Evolutionary conservation across 2,329 filamentous ascomycete species (phyloP).

Genomic region (Colletotrichum abscissum): DNA sequence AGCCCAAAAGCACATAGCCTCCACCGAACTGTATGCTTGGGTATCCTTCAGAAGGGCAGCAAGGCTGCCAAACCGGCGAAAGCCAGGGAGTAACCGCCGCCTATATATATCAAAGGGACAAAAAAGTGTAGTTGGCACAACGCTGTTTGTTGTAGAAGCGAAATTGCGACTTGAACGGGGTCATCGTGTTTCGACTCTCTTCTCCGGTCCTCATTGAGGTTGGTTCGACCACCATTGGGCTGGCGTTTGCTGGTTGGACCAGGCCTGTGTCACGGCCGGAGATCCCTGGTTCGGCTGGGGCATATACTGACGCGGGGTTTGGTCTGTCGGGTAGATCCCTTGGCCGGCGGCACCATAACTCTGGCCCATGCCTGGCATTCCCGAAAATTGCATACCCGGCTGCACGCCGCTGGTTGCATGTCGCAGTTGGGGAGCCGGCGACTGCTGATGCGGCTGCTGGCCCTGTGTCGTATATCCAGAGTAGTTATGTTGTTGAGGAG

Average conservation of each 20-base stretch:
- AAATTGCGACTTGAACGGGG: not conserved
- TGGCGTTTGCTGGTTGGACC: slow-evolving; percentile 71
- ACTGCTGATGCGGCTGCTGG: slow-evolving; percentile 64
- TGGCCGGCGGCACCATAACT: slow-evolving; percentile 64
- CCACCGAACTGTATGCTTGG: slow-evolving; percentile 48
- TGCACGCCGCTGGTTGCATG: slow-evolving; percentile 68
- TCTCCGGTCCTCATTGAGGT: slow-evolving; percentile 44
- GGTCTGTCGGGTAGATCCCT: slow-evolving; percentile 70
- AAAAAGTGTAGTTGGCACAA: slow-evolving; percentile 27
- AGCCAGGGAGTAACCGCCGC: slow-evolving; percentile 28
- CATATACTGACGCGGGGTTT: slow-evolving; percentile 75
- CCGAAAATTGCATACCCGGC: slow-evolving; percentile 70
- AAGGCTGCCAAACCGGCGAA: slow-evolving; percentile 32
- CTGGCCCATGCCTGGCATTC: slow-evolving; percentile 71
- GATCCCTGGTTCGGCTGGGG: slow-evolving; percentile 66
- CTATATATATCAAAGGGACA: slow-evolving; percentile 30
- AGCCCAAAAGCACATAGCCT: slow-evolving; percentile 49
- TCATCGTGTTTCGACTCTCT: not conserved
- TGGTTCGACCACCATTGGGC: slow-evolving; percentile 67
- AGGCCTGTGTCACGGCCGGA: slow-evolving; percentile 63
- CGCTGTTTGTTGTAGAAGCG: slow-evolving; percentile 5
- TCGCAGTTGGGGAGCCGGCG: slow-evolving; percentile 69
- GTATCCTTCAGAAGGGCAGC: slow-evolving; percentile 44
- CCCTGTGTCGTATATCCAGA: slow-evolving; percentile 64
- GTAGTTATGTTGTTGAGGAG: slow-evolving; percentile 64